These are phyloP conservation scores for Theileria annulata DNA, from an alignment of 169 alveolate species.

Conservation along the genomic window DNA sequence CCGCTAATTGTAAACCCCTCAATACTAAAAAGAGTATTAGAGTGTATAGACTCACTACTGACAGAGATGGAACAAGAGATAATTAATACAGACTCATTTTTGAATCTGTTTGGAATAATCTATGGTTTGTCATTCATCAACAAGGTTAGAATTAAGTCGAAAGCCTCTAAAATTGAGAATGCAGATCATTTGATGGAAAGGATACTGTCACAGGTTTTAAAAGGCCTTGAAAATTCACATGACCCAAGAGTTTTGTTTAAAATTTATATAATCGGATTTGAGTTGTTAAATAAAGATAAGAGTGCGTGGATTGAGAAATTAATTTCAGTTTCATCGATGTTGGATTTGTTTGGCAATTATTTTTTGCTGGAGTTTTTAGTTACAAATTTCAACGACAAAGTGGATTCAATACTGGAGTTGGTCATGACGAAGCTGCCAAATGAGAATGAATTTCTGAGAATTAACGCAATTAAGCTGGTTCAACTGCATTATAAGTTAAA, in stretches of 20 bases:
- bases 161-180: conserved; percentile 8
- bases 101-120: conserved; percentile 24
- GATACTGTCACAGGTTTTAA: background rate
- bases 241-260: conserved; percentile 1
- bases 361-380: conserved; percentile 6
- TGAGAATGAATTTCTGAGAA: background rate
- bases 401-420: background rate
- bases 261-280: background rate
- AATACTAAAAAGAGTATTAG: conserved; percentile 22
- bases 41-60: conserved; percentile 13
- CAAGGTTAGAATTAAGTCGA: conserved; percentile 29
- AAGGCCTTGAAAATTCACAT: conserved; percentile 1
- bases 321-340: background rate
- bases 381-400: background rate
- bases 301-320: background rate
- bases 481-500: conserved; percentile 5
- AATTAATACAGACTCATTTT: background rate
- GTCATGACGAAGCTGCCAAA: conserved; percentile 1
- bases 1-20: conserved; percentile 46
- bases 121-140: conserved; percentile 29
- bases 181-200: conserved; percentile 13
- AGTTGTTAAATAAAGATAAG: background rate
- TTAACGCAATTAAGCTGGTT: conserved; percentile 9
- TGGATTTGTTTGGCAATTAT: conserved; percentile 4
- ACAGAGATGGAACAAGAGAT: background rate